Base-by-base conservation (phyloP, 495 filamentous ascomycete species). In the Talaromyces stipitatus region DNA sequence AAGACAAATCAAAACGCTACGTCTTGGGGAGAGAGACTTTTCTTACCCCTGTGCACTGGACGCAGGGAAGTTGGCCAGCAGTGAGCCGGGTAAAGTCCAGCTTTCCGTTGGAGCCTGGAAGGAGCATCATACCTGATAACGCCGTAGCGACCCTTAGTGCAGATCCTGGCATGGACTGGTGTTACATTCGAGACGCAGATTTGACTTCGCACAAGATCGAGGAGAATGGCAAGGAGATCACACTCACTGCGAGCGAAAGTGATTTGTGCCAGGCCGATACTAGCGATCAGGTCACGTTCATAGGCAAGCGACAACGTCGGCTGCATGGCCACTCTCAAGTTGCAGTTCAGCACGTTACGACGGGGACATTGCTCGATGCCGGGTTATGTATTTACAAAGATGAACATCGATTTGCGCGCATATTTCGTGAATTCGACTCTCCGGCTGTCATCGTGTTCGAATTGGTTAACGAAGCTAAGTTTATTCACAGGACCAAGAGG, bases 1-100 rank as follows among this genome's bases (percentile, higher is more conserved):
- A 72, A n/a, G 72, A 77, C 43, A 10, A 30, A 14, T 32, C 11
- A 14, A 51, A 16, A 4, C 30, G 50, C n/a, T 83, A 77, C 59
- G 79, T 81, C 23, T 83, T 86, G 81, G 82, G 80, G 22, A 65
- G 83, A 0, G 84, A 86, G 65, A 82, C 80, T 0, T 67, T 83
- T 22, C 67, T 87, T 51, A 72, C 74, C 2, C 71, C 79, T 0
- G 80, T 80, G 0, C 68, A 63, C 27, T 87, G 82, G 83, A 55
- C 67, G 1, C 18, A 58, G 1, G 60, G 64, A 2, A 60, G 60
- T 23, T 71, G 66, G 66, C 68, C 68, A 7, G 54, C 45, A 18
- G 50, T 69, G 2, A 10, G 59, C 33, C 48, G 29, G 20, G 61
- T 57, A 5, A 54, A 50, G 50, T 18, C 45, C 23, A 30, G 28